These are phyloP conservation scores for Thelonectria olida DNA, from an alignment of 2,329 filamentous ascomycete species.

Conservation along the genomic window DNA sequence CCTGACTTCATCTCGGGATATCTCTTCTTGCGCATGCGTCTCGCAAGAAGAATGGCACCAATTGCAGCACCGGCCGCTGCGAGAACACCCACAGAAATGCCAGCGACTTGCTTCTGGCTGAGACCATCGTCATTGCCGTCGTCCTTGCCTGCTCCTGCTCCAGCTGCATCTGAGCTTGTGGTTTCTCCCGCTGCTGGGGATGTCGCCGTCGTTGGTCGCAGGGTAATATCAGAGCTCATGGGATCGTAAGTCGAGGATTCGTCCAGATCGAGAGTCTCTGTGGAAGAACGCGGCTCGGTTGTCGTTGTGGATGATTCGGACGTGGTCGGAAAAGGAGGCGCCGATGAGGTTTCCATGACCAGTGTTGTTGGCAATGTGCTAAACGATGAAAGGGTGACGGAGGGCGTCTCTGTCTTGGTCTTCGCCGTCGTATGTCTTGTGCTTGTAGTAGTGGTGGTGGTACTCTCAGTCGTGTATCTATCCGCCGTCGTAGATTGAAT, in stretches of 20 bases:
- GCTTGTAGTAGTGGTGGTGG: not conserved
- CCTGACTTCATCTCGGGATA: conserved; percentile 49
- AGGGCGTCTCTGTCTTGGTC: conserved; percentile 9
- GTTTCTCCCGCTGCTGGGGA: conserved; percentile 24
- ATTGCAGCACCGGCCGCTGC: conserved; percentile 60
- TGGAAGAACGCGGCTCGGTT: not conserved
- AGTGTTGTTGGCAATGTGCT: conserved; percentile 40
- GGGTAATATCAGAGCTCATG: not conserved
- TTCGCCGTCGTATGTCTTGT: not conserved
- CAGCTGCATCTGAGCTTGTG: conserved; percentile 26
- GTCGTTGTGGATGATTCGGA: conserved; percentile 2
- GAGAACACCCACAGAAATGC: conserved; percentile 65
- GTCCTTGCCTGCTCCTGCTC: conserved; percentile 19
- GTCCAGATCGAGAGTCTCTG: not conserved
- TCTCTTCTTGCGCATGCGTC: conserved; percentile 51
- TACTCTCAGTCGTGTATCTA: not conserved
- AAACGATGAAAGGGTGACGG: conserved; percentile 22
- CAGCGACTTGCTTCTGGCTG: conserved; percentile 60
- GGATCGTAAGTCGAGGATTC: not conserved
- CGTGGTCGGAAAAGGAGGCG: conserved; percentile 27
- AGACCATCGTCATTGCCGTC: conserved; percentile 32
- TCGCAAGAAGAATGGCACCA: conserved; percentile 56
- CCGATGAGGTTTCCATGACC: conserved; percentile 39
- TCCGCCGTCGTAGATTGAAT: not conserved
- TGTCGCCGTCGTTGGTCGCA: conserved; percentile 16